Evolutionary conservation across 2,329 filamentous ascomycete species (phyloP).

Genomic region (Fusarium sp.): DNA sequence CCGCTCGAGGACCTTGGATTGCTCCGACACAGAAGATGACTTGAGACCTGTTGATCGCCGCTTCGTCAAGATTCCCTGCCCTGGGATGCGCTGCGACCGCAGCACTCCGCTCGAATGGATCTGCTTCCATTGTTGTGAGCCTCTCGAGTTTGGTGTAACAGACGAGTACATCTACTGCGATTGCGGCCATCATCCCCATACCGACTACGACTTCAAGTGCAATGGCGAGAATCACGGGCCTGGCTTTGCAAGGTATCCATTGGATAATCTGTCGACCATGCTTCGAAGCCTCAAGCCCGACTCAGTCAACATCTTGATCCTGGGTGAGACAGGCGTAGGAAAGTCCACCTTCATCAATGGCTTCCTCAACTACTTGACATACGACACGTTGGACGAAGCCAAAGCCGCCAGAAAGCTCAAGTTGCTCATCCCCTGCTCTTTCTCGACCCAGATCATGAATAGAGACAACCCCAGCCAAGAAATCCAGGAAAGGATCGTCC

Average conservation of each 20-base stretch:
- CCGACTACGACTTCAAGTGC: neutral
- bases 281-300: neutral
- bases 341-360: constrained; percentile 62
- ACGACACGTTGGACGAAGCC: constrained; percentile 46
- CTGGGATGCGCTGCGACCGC: neutral
- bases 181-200: neutral
- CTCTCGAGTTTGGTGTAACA: neutral
- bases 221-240: neutral
- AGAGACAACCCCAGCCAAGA: neutral
- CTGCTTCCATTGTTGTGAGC: neutral
- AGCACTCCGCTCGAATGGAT: neutral
- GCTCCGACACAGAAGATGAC: fast-evolving
- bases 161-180: neutral
- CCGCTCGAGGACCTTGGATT: neutral
- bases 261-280: neutral
- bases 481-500: neutral
- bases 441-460: neutral
- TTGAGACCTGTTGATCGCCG: neutral
- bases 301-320: constrained; percentile 43
- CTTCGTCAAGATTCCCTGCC: neutral
- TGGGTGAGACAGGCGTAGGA: constrained; percentile 60
- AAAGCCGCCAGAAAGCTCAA: neutral
- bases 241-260: neutral
- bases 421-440: neutral
- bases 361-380: constrained; percentile 57